Evolutionary conservation across 2,329 filamentous ascomycete species (phyloP), one percentile per base, ranked within the genome.

Genomic region (Biscogniauxia sp.): DNA sequence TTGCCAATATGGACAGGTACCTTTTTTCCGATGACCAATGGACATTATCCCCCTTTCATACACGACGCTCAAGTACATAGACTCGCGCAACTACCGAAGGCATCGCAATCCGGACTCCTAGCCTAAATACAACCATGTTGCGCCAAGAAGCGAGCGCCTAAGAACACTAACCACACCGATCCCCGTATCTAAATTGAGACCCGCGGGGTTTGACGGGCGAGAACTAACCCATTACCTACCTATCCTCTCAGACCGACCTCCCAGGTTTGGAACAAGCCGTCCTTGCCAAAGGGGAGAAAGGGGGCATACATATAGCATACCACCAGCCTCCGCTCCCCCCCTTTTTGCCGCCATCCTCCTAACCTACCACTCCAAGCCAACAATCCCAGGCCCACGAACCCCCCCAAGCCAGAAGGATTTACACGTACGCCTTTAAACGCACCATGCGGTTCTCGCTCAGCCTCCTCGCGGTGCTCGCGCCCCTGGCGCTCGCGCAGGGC

Each of bases 401-500:
- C 32, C 32, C 32, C 32, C 2, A 37, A 37, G 2, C 32, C 13
- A 37, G 13, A 37, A 37, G 32, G 32, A 15, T 7, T 37, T 7
- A 37, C 32, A 15, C 13, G 2, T 7, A 11, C 32, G 9, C 6
- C 9, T 7, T 11, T 11, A 9, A 11, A 7, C 17, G 15, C 23
- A 52, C 20, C 17, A 59, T 59, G 53, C 57, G 26, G 28, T 19
- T 37, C 13, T 59, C 11, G 15, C n/a, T 60, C 5, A 20, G 51
- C 9, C 25, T 58, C 45, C 13, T 61, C 5, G 28, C 32, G 32
- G 19, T 56, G 13, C 37, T 62, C 19, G 57, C 56, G 9, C 17
- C 62, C 19, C 45, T 53, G 2, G 58, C 60, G 13, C 13, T 61
- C 25, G 62, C 60, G 20, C 60, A 56, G 6, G 60, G 62, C 2